These are phyloP conservation scores for Talaromyces marneffei DNA, from an alignment of 2,329 filamentous ascomycete genomes.

Conservation along the genomic window DNA sequence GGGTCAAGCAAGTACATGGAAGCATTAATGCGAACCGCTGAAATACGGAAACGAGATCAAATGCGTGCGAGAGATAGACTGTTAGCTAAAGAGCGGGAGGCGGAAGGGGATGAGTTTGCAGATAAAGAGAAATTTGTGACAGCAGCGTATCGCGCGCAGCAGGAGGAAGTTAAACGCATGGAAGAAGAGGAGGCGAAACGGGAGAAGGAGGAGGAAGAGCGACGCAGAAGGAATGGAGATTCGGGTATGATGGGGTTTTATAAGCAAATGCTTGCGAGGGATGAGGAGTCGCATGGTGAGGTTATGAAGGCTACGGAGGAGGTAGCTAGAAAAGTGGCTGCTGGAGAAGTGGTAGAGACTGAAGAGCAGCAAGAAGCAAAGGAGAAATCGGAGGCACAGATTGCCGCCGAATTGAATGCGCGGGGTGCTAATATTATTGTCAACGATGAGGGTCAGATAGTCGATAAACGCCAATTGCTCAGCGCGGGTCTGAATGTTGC, in stretches of 20 bases:
- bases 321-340: constrained; percentile 30
- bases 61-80: constrained; percentile 56
- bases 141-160: constrained; percentile 58
- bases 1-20: constrained; percentile 55
- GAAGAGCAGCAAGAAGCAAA: constrained; percentile 22
- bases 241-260: constrained; percentile 58
- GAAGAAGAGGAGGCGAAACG: constrained; percentile 54
- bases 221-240: constrained; percentile 41
- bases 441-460: constrained; percentile 60
- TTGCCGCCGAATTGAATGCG: constrained; percentile 52
- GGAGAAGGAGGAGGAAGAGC: constrained; percentile 50
- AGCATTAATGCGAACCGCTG: constrained; percentile 53
- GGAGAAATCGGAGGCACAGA: constrained; percentile 47
- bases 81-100: constrained; percentile 56
- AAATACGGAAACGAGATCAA: constrained; percentile 58
- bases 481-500: constrained; percentile 57
- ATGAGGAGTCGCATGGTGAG: constrained; percentile 53
- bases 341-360: constrained; percentile 26
- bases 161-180: constrained; percentile 52
- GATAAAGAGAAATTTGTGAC: constrained; percentile 65
- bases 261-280: constrained; percentile 53
- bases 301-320: constrained; percentile 51
- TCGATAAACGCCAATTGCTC: constrained; percentile 59
- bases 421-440: constrained; percentile 49
- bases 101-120: constrained; percentile 60